Evolutionary conservation across 345 rosid genomes (phyloP).

Genomic region (Eucalyptus virginea): DNA sequence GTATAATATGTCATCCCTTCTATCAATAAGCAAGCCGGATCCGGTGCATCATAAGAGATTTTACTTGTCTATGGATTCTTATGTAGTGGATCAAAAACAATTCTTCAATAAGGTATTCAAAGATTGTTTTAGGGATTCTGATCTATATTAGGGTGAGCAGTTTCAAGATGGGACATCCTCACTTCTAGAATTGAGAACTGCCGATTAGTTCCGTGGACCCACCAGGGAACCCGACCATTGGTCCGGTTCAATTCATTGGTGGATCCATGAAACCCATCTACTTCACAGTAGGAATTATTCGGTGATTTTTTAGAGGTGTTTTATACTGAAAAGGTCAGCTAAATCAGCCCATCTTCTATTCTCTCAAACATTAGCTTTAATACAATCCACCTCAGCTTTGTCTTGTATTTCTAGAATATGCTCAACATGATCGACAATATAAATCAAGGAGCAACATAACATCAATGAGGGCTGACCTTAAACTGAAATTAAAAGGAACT

Average conservation of each 20-base stretch:
- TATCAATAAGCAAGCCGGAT: not conserved
- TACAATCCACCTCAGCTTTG: not conserved
- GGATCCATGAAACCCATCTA: not conserved
- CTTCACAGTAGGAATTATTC: no score
- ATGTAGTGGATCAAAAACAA: no score
- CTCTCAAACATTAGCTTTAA: not conserved
- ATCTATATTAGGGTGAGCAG: fast-evolving
- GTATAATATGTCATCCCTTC: not conserved
- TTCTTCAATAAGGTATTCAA: not conserved
- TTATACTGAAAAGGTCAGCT: not conserved
- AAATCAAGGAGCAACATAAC: not conserved
- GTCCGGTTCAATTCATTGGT: fast-evolving
- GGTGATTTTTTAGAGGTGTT: not conserved
- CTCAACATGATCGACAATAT: not conserved
- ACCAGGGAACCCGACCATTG: fast-evolving
- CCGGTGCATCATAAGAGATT: not conserved
- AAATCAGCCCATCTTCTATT: not conserved
- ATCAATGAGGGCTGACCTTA: not conserved
- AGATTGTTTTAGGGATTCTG: not conserved
- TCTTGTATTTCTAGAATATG: not conserved
- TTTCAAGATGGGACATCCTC: no score
- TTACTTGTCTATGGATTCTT: not conserved
- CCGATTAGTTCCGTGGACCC: fast-evolving
- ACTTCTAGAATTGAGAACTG: fast-evolving
- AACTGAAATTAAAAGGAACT: not conserved